A percentile compares a stretch with the other conserved stretches of the same genome.
Conservation (phyloP, 345 rosid species). For the Syzygium grande region DNA sequence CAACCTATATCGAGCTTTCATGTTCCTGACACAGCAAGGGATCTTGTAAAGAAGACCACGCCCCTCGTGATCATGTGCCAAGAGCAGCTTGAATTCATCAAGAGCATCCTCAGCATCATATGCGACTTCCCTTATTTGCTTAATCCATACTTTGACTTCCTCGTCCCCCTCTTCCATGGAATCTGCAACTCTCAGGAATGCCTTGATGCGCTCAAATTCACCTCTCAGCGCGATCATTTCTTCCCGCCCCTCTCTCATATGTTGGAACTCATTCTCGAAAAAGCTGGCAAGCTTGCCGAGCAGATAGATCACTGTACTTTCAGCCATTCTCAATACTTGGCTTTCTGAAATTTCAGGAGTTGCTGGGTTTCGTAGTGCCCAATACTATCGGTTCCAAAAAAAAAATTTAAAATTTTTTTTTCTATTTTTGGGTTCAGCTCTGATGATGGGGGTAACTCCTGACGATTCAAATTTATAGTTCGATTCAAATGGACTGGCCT, state of each 20-base stretch:
- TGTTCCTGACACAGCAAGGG: slow-evolving; percentile 11
- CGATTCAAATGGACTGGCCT: not conserved
- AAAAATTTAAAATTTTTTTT: not conserved
- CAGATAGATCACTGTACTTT: not conserved
- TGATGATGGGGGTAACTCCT: not conserved
- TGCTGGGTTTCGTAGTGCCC: not conserved
- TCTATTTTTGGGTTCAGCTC: not conserved
- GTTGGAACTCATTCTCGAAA: not conserved
- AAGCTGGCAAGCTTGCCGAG: not conserved
- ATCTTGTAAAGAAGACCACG: slow-evolving; percentile 8
- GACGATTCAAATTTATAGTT: not conserved
- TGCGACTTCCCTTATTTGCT: slow-evolving; percentile 25
- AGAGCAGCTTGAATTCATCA: slow-evolving; percentile 18
- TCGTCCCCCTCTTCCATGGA: slow-evolving; percentile 9
- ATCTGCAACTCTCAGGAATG: slow-evolving; percentile 20
- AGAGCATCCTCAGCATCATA: slow-evolving; percentile 22
- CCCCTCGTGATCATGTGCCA: slow-evolving; percentile 1
- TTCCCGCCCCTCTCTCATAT: not conserved
- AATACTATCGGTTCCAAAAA: not conserved
- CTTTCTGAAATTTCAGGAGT: not conserved
- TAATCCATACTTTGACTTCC: slow-evolving; percentile 19
- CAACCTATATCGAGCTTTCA: slow-evolving; percentile 16
- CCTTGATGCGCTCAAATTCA: slow-evolving; percentile 19
- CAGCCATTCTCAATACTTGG: not conserved
- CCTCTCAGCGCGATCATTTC: not conserved